These are phyloP conservation scores for Friedmanniomyces simplex DNA, from an alignment of 495 filamentous ascomycete species.

Conservation along the genomic window DNA sequence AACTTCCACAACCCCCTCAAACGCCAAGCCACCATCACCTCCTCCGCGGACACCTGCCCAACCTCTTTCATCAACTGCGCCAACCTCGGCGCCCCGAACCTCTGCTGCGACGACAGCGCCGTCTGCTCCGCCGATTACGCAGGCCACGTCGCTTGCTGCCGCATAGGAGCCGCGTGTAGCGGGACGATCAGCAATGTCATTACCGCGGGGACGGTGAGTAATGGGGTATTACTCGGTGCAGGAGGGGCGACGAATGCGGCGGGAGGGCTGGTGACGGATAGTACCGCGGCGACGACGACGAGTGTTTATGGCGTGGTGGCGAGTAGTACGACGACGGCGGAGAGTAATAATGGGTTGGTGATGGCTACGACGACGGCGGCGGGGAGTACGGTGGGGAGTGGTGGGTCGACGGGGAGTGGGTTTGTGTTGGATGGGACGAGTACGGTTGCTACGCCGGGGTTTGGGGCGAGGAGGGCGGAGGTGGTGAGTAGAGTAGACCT, in stretches of 20 bases:
- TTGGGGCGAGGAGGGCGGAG: constrained; percentile 4
- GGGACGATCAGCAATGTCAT: constrained; percentile 39
- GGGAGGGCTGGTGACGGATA: neutral
- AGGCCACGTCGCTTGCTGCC: constrained; percentile 57
- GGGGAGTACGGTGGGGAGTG: too few relatives aligned
- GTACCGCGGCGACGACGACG: neutral
- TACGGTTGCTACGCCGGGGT: constrained; percentile 17
- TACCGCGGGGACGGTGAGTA: constrained; percentile 15
- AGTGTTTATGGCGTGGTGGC: neutral
- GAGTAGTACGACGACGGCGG: neutral
- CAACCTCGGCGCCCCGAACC: constrained; percentile 37
- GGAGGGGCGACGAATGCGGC: neutral
- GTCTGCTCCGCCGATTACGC: constrained; percentile 49
- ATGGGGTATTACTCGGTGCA: constrained; percentile 10
- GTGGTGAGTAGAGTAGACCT: constrained; percentile 4
- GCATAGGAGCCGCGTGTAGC: constrained; percentile 49
- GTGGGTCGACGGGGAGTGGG: neutral
- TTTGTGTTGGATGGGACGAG: constrained; percentile 10
- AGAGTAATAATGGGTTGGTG: constrained; percentile 11
- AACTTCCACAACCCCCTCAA: neutral
- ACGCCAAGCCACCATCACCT: neutral
- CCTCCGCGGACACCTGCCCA: constrained; percentile 33
- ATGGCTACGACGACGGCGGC: neutral
- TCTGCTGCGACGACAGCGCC: constrained; percentile 47
- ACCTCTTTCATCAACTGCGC: constrained; percentile 42